Evolutionary conservation across 2,329 filamentous ascomycete species (phyloP).

Genomic region (Alternaria incomplexa): DNA sequence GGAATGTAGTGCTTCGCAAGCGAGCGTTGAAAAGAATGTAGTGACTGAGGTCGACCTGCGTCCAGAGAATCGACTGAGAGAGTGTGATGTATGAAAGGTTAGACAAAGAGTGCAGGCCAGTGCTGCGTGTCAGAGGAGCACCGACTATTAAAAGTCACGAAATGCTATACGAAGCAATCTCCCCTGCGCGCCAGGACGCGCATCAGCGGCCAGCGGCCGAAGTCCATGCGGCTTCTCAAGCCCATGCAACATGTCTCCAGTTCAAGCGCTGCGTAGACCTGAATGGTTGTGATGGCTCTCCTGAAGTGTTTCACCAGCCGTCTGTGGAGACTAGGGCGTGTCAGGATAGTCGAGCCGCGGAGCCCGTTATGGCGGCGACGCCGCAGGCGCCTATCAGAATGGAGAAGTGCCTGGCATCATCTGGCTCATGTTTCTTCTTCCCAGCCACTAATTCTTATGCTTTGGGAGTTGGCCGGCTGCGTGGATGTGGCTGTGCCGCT

Average conservation of each 20-base stretch:
- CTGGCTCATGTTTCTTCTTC: conserved; percentile 33
- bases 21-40: conserved; percentile 29
- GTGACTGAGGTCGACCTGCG: conserved; percentile 42
- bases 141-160: conserved; percentile 35
- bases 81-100: conserved; percentile 35
- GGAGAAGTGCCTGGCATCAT: conserved; percentile 29
- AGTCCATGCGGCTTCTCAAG: conserved; percentile 29
- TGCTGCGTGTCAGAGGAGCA: conserved; percentile 18
- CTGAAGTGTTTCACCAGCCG: conserved; percentile 43
- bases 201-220: conserved; percentile 22
- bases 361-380: conserved; percentile 14
- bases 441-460: conserved; percentile 38
- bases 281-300: conserved; percentile 35
- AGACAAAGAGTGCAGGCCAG: conserved; percentile 31
- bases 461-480: conserved; percentile 9
- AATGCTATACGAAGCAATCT: conserved; percentile 33
- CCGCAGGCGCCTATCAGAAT: conserved; percentile 27
- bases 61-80: conserved; percentile 29
- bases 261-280: conserved; percentile 25
- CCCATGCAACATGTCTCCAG: conserved; percentile 28
- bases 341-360: conserved; percentile 36
- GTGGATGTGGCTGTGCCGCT: conserved; percentile 8
- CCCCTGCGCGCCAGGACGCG: conserved; percentile 16
- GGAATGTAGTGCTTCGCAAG: conserved; percentile 36
- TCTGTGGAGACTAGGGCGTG: conserved; percentile 42